Percentiles rank a stretch among this genome's conserved stretches.
These are phyloP conservation scores for Sabuloglossum arenarium DNA, from an alignment of 495 filamentous ascomycete genomes.

Conservation along the genomic window DNA sequence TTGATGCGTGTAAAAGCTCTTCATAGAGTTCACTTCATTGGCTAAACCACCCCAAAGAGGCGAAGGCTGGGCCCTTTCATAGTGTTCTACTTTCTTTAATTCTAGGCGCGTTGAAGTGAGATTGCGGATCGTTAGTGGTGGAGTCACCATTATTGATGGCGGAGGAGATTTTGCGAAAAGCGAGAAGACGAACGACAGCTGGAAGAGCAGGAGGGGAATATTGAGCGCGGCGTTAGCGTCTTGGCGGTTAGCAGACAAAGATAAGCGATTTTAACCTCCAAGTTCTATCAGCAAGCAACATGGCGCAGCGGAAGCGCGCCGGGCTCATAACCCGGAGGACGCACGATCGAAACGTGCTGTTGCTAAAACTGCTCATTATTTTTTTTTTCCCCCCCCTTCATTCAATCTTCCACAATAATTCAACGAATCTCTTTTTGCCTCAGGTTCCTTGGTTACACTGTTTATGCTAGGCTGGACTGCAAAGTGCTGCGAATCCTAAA, in stretches of 20 bases:
- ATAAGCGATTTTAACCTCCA: neutral
- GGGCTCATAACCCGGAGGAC: slow-evolving; percentile 8
- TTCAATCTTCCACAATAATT: neutral
- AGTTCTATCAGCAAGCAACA: neutral
- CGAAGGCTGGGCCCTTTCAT: slow-evolving; percentile 23
- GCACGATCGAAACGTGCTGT: slow-evolving; percentile 6
- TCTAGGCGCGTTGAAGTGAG: slow-evolving; percentile 52
- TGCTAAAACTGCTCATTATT: slow-evolving; percentile 4
- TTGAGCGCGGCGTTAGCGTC: neutral
- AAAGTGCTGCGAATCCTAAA: too few relatives aligned
- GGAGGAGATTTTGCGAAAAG: neutral
- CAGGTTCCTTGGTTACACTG: too few relatives aligned
- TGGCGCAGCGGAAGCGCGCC: slow-evolving; percentile 8
- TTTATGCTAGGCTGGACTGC: too few relatives aligned
- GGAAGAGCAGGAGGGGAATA: neutral
- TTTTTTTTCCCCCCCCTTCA: neutral
- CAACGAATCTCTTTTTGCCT: neutral
- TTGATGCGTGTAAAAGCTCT: slow-evolving; percentile 25
- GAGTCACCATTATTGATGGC: slow-evolving; percentile 7
- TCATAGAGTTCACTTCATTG: slow-evolving; percentile 26
- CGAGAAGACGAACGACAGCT: neutral
- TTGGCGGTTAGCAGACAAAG: neutral
- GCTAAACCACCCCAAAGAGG: slow-evolving; percentile 14
- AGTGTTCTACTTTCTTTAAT: slow-evolving; percentile 56
- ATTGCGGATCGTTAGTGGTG: slow-evolving; percentile 60